Conservation (phyloP, 2,329 filamentous ascomycete species). For the Diaporthe eres region DNA sequence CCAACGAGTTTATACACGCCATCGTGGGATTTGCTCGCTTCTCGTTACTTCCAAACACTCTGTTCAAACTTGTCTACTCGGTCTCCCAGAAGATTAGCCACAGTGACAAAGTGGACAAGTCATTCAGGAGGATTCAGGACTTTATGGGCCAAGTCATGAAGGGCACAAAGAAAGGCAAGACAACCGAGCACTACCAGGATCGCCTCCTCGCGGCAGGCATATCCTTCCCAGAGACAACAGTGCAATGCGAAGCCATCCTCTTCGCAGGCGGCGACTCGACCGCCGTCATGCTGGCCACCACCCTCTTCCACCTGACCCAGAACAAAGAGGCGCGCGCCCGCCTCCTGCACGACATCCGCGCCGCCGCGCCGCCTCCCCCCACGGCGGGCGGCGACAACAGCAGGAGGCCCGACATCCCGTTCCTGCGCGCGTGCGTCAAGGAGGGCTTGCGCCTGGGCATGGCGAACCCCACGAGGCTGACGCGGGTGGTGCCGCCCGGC, state of each 20-base stretch:
- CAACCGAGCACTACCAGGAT: constrained; percentile 1
- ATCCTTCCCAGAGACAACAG: constrained; percentile 6
- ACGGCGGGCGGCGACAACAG: constrained; percentile 52
- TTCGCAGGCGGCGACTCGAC: constrained; percentile 70
- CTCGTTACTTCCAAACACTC: constrained; percentile 28
- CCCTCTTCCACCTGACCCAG: constrained; percentile 72
- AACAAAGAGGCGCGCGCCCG: constrained; percentile 62
- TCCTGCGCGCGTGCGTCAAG: constrained; percentile 49
- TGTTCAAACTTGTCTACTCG: constrained; percentile 30
- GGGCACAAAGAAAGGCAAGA: neutral
- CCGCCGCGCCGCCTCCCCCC: constrained; percentile 55
- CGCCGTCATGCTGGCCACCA: constrained; percentile 64
- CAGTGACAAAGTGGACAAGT: constrained; percentile 24
- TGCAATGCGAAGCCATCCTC: constrained; percentile 28
- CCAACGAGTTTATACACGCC: constrained; percentile 30
- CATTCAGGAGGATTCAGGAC: neutral
- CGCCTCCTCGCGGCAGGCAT: constrained; percentile 29
- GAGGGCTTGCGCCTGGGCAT: constrained; percentile 44
- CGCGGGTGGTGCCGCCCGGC: constrained; percentile 34
- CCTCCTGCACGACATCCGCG: constrained; percentile 62
- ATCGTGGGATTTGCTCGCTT: constrained; percentile 37
- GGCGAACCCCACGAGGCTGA: constrained; percentile 43
- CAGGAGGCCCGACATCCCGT: constrained; percentile 68
- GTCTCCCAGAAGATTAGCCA: neutral
- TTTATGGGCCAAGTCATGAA: constrained; percentile 12